A percentile compares a stretch with the other conserved stretches of the same genome.
These are phyloP conservation scores for Sporothrix protearum DNA, from an alignment of 2,329 filamentous ascomycete genomes.

Conservation along the genomic window DNA sequence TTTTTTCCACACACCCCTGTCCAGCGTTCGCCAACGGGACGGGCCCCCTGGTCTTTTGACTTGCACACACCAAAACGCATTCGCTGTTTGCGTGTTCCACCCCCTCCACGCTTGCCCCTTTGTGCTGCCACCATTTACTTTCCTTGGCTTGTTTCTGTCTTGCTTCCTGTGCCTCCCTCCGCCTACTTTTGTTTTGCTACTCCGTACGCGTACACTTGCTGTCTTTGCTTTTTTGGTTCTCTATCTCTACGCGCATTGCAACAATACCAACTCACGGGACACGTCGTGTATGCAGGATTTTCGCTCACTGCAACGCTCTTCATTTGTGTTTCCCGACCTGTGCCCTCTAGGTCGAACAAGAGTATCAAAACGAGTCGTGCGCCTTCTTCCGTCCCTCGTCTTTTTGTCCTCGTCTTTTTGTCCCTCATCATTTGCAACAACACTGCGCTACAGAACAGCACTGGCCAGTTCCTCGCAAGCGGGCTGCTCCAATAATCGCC, in stretches of 20 bases:
- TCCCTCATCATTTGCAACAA: neutral
- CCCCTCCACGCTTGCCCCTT: neutral
- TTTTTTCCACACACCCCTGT: neutral
- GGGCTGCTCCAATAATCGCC: conserved; percentile 4
- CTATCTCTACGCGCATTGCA: neutral
- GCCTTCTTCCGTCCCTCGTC: neutral
- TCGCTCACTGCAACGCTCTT: conserved; percentile 3
- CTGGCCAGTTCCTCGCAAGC: neutral
- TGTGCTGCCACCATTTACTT: neutral
- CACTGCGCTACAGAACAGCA: neutral
- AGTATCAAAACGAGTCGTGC: neutral
- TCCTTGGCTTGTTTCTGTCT: neutral
- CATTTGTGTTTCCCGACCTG: conserved; percentile 2
- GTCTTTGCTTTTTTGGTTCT: neutral
- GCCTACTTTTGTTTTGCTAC: neutral
- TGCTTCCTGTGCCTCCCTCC: neutral
- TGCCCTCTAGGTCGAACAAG: neutral
- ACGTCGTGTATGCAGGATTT: neutral
- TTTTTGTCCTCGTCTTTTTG: neutral
- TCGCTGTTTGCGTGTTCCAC: neutral
- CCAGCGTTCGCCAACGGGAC: neutral
- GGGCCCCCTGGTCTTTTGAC: conserved; percentile 4
- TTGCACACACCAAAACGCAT: neutral
- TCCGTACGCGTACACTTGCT: too few relatives aligned
- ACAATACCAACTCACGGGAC: neutral